Conservation (phyloP, 768 basidiomycete genomes). For the Suillus clintonianus region DNA sequence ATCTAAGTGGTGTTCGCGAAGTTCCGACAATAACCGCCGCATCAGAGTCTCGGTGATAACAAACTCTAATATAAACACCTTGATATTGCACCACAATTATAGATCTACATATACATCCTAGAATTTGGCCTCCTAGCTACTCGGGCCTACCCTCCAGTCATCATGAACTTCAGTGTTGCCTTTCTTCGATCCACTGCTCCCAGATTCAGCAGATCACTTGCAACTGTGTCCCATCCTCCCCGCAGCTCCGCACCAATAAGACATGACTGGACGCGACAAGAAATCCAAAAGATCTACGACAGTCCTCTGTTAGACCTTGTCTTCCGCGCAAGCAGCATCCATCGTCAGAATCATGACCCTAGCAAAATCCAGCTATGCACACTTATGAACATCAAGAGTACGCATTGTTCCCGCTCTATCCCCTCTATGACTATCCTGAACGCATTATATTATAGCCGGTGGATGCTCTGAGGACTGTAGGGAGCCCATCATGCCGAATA, state of each 20-base stretch:
- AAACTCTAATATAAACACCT: background rate
- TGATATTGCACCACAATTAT: background rate
- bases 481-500: slow-evolving; percentile 24
- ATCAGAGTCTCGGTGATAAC: background rate
- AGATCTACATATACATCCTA: background rate
- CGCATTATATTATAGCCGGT: slow-evolving; percentile 58
- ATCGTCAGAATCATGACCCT: slow-evolving; percentile 86
- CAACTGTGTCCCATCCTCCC: slow-evolving; percentile 47
- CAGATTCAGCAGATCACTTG: slow-evolving; percentile 50
- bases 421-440: slow-evolving; percentile 13
- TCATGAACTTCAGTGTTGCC: slow-evolving; percentile 1
- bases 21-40: background rate
- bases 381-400: slow-evolving; percentile 98
- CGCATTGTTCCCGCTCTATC: slow-evolving; percentile 37
- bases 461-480: slow-evolving; percentile 95
- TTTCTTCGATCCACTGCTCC: slow-evolving; percentile 11
- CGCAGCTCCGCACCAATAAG: slow-evolving; percentile 37
- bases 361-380: slow-evolving; percentile 94
- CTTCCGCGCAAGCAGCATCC: slow-evolving; percentile 81
- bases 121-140: no score
- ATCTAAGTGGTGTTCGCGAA: background rate
- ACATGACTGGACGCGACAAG: slow-evolving; percentile 72
- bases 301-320: slow-evolving; percentile 85
- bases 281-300: slow-evolving; percentile 87
- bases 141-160: background rate